phyloP scores from a whole-genome alignment of 2,329 filamentous ascomycete species.

The Pseudocercospora vitis region DNA sequence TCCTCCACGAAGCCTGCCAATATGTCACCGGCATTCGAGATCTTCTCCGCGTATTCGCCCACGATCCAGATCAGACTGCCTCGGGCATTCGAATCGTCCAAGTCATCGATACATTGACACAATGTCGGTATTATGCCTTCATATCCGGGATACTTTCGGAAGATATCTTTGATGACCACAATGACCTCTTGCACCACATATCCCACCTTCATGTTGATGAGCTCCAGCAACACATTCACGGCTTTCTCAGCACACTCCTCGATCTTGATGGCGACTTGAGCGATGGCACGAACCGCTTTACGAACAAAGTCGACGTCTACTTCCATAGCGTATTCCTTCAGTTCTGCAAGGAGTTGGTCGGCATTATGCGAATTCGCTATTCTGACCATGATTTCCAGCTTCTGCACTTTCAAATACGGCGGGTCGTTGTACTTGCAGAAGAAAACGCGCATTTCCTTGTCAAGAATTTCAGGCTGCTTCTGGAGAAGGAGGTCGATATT shows the following conservation, averaged over 20 bases:
- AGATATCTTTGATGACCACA: constrained; percentile 98
- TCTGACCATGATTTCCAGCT: constrained; percentile 98
- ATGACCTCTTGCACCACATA: constrained; percentile 98
- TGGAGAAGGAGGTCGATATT: constrained; percentile 96
- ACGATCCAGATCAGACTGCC: constrained; percentile 98
- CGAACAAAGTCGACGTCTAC: constrained; percentile 99
- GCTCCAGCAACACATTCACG: constrained; percentile 86
- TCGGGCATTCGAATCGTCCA: constrained; percentile 90
- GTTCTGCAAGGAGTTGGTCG: constrained; percentile 86
- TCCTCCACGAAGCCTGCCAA: constrained; percentile 86
- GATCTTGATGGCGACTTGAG: constrained; percentile 98
- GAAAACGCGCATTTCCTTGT: constrained; percentile 96
- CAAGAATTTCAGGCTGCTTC: constrained; percentile 92
- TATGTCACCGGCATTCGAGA: constrained; percentile 96
- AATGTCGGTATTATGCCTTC: constrained; percentile 96
- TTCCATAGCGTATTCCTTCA: constrained; percentile 97
- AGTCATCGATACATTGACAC: constrained; percentile 93
- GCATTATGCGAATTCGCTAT: constrained; percentile 98
- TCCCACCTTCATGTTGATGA: constrained; percentile 97
- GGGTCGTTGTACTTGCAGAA: constrained; percentile 99
- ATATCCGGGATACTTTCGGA: constrained; percentile 95
- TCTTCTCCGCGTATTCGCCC: constrained; percentile 98
- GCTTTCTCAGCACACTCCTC: constrained; percentile 93
- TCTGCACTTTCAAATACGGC: constrained; percentile 94
- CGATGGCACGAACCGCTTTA: constrained; percentile 91